Percentiles rank a stretch among this genome's conserved stretches.
Evolutionary conservation across 306 rosid species (phyloP).

Genomic region (Carpinus fangiana): DNA sequence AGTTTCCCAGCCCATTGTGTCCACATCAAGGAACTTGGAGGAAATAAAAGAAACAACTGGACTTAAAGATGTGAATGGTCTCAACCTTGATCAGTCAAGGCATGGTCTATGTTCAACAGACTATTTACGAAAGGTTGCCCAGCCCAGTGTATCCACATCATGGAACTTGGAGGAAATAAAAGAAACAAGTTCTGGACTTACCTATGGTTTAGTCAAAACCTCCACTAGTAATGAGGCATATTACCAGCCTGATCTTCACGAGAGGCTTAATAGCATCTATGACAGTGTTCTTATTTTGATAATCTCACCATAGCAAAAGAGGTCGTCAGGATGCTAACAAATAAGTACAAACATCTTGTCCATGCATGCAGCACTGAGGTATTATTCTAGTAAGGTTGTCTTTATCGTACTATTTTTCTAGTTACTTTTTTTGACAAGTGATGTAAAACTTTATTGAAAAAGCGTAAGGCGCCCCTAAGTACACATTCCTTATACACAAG

Average conservation of each 20-base stretch:
- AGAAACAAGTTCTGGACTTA: neutral
- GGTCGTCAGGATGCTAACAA: constrained; percentile 66
- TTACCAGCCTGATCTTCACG: constrained; percentile 37
- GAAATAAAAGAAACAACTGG: neutral
- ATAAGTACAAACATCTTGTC: constrained; percentile 66
- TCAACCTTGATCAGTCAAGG: neutral
- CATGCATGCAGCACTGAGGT: constrained; percentile 98
- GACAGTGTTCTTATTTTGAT: constrained; percentile 67
- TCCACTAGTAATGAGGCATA: constrained; percentile 1
- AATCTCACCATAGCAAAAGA: constrained; percentile 61
- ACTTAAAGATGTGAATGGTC: constrained; percentile 23
- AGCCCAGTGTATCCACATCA: constrained; percentile 4
- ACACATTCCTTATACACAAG: no score
- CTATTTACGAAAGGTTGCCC: constrained; percentile 9
- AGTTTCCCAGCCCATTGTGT: neutral
- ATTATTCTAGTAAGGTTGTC: constrained; percentile 19
- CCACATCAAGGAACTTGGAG: constrained; percentile 3
- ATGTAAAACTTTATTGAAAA: no score
- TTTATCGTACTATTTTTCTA: constrained; percentile 21
- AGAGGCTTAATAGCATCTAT: constrained; percentile 62
- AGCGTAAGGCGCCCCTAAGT: no score
- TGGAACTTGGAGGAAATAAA: constrained; percentile 3
- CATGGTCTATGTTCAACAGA: neutral
- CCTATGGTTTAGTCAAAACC: neutral
- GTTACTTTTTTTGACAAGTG: neutral